Conservation (phyloP, 2,329 filamentous ascomycete genomes). For the Alternaria ventricosa region DNA sequence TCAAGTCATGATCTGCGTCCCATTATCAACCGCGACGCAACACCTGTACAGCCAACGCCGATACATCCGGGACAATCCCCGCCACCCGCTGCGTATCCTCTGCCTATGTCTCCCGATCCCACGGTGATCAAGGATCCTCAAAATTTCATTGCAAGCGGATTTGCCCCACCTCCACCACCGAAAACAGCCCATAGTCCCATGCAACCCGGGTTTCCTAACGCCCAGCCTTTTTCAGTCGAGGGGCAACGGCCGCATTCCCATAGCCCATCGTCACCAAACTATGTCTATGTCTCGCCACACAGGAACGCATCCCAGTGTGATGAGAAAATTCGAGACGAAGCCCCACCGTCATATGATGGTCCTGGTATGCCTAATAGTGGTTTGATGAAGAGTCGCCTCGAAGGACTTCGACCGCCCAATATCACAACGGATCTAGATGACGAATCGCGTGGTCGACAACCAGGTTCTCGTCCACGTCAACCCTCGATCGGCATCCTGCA, state of each 20-base stretch:
- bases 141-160: slow-evolving; percentile 24
- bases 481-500: slow-evolving; percentile 43
- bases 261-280: slow-evolving; percentile 9
- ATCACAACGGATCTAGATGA: slow-evolving; percentile 32
- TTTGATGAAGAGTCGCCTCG: slow-evolving; percentile 38
- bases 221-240: slow-evolving; percentile 12
- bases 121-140: slow-evolving; percentile 25
- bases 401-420: slow-evolving; percentile 37
- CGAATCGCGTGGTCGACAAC: slow-evolving; percentile 18
- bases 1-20: slow-evolving; percentile 14
- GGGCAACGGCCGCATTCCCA: slow-evolving; percentile 21
- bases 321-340: slow-evolving; percentile 33
- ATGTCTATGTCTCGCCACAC: slow-evolving; percentile 12
- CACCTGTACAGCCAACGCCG: slow-evolving; percentile 30
- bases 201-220: slow-evolving; percentile 11
- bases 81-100: slow-evolving; percentile 34
- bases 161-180: slow-evolving; percentile 31
- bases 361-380: slow-evolving; percentile 38
- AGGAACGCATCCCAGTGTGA: slow-evolving; percentile 25
- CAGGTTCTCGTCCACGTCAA: slow-evolving; percentile 38
- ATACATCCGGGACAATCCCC: slow-evolving; percentile 25
- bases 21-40: slow-evolving; percentile 13
- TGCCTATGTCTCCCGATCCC: slow-evolving; percentile 34
- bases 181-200: slow-evolving; percentile 35
- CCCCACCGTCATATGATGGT: slow-evolving; percentile 45